Conservation (phyloP, 169 alveolate species). For the Plasmodium reichenowi region DNA sequence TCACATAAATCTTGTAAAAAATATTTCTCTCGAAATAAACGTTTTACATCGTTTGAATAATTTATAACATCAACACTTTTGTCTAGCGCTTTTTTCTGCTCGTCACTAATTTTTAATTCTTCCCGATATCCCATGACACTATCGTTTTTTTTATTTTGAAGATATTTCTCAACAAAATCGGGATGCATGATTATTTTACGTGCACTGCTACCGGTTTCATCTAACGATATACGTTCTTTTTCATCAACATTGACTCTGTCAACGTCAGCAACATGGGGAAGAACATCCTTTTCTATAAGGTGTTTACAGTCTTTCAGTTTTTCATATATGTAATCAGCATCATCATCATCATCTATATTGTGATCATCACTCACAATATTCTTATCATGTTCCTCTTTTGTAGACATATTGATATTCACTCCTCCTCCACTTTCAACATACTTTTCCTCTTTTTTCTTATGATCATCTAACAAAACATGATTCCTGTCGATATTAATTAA, state of each 20-base stretch:
- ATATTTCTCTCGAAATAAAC: slow-evolving; percentile 39
- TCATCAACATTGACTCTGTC: background rate
- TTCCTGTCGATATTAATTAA: background rate
- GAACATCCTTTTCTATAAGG: background rate
- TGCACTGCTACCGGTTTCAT: background rate
- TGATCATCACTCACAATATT: too few species aligned
- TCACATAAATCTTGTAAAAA: slow-evolving; percentile 70
- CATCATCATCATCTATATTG: too few species aligned
- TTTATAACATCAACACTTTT: slow-evolving; percentile 6
- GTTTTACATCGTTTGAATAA: slow-evolving; percentile 32
- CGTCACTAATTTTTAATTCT: slow-evolving; percentile 34
- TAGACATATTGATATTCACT: too few species aligned
- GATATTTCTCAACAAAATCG: background rate
- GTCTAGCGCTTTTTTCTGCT: slow-evolving; percentile 14
- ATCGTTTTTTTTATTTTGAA: slow-evolving; percentile 12
- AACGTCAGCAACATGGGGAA: background rate
- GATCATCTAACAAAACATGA: background rate
- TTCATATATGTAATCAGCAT: too few species aligned
- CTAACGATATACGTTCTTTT: background rate
- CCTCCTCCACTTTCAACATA: too few species aligned
- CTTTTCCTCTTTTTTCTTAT: too few species aligned
- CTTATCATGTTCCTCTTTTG: too few species aligned
- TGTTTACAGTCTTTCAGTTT: too few species aligned
- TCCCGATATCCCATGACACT: background rate
- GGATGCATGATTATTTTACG: slow-evolving; percentile 20